Evolutionary conservation across 1,284 basidiomycete species (phyloP).

Genomic region (Earliella scabrosa): DNA sequence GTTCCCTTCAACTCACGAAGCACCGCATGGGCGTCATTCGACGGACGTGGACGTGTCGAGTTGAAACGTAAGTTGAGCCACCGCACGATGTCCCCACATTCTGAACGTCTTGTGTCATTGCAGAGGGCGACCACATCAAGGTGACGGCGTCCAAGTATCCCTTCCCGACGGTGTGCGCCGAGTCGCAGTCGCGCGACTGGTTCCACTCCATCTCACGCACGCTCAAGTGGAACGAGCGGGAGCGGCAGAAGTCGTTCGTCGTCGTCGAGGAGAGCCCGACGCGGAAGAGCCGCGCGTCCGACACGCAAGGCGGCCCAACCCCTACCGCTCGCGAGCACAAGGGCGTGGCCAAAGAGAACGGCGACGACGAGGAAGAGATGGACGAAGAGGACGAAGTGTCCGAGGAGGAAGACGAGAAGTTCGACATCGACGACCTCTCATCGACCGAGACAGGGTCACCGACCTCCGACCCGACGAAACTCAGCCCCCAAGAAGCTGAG

Average conservation of each 20-base stretch:
- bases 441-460: conserved; percentile 40
- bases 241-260: conserved; percentile 96
- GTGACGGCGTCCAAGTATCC: conserved; percentile 98
- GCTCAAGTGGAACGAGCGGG: conserved; percentile 97
- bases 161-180: conserved; percentile 97
- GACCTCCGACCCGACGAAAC: conserved; percentile 13
- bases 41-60: conserved; percentile 96
- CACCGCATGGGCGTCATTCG: conserved; percentile 99
- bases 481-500: conserved; percentile 41
- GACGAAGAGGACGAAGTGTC: conserved; percentile 55
- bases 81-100: background rate
- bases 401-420: conserved; percentile 74
- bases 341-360: background rate
- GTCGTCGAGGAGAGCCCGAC: conserved; percentile 87
- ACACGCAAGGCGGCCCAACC: conserved; percentile 3
- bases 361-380: conserved; percentile 29
- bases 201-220: conserved; percentile 97
- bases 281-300: conserved; percentile 36
- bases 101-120: conserved; percentile 3
- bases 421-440: conserved; percentile 90
- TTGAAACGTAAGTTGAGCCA: conserved; percentile 82
- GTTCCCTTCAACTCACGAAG: conserved; percentile 98
- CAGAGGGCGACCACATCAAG: conserved; percentile 99
- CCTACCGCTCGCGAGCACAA: conserved; percentile 15
- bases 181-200: conserved; percentile 98